Evolutionary conservation across 192 early-diverging fungal genomes (phyloP).

Genomic region (Coemansia sp.): DNA sequence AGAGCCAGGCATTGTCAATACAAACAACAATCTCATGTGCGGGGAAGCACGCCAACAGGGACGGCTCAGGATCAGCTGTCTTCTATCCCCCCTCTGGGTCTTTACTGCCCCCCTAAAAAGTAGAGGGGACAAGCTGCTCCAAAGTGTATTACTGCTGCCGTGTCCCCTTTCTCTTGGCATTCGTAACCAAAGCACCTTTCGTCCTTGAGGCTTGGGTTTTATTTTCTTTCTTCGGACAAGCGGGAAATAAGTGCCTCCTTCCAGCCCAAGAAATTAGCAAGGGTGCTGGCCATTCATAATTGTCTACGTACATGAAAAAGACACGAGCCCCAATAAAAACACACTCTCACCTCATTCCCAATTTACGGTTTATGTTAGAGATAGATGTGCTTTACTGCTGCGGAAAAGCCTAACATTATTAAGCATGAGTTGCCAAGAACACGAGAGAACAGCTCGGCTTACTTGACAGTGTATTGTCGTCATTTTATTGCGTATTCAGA

Average conservation of each 20-base stretch:
- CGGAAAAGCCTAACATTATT: slow-evolving; percentile 5
- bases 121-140: neutral
- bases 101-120: neutral
- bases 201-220: neutral
- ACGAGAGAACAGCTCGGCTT: neutral
- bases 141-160: neutral
- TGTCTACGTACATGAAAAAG: slow-evolving; percentile 1
- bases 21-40: neutral
- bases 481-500: neutral
- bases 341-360: neutral
- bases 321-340: neutral
- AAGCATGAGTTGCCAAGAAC: neutral
- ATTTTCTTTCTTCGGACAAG: neutral
- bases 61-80: slow-evolving; percentile 1
- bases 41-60: slow-evolving; percentile 1
- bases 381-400: neutral
- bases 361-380: neutral
- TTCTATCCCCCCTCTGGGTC: neutral
- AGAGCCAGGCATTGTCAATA: neutral
- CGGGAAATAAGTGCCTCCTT: neutral
- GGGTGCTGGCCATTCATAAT: neutral
- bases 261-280: neutral
- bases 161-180: neutral
- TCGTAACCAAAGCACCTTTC: neutral
- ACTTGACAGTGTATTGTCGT: neutral